phyloP scores from a whole-genome alignment of 169 alveolate genomes.

The Plasmodium reichenowi region DNA sequence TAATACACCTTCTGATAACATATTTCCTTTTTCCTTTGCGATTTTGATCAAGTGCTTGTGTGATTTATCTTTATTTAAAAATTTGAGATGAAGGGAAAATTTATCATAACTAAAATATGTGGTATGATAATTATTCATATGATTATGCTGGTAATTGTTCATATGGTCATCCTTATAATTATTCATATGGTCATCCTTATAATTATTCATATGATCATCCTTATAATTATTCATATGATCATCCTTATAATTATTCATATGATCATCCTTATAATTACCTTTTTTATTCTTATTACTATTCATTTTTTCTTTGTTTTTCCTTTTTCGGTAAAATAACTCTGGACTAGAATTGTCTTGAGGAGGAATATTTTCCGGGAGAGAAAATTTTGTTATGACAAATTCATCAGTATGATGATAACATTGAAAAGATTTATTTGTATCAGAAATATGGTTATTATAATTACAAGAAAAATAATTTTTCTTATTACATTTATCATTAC shows the following conservation, averaged over 20 bases:
- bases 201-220: too few relatives aligned
- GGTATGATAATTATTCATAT: background rate
- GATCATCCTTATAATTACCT: too few relatives aligned
- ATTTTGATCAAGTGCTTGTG: constrained; percentile 23
- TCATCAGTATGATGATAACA: background rate
- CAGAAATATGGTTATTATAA: too few relatives aligned
- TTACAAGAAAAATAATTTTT: too few relatives aligned
- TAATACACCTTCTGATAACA: constrained; percentile 26
- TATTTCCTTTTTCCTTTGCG: constrained; percentile 11
- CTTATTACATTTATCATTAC: background rate
- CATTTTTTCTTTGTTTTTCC: background rate
- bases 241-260: too few relatives aligned
- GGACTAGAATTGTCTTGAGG: background rate
- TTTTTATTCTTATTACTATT: too few relatives aligned
- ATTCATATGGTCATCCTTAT: too few relatives aligned
- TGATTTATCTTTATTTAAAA: constrained; percentile 18
- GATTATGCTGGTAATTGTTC: too few relatives aligned
- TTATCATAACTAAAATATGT: background rate
- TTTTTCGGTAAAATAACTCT: background rate
- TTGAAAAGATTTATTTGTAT: too few relatives aligned
- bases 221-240: too few relatives aligned
- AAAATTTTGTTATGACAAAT: constrained; percentile 8
- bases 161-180: too few relatives aligned
- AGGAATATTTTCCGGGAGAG: background rate
- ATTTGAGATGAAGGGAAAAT: constrained; percentile 18